These are phyloP conservation scores for Lophiotrema nucula DNA, from an alignment of 495 filamentous ascomycete genomes.

Conservation along the genomic window DNA sequence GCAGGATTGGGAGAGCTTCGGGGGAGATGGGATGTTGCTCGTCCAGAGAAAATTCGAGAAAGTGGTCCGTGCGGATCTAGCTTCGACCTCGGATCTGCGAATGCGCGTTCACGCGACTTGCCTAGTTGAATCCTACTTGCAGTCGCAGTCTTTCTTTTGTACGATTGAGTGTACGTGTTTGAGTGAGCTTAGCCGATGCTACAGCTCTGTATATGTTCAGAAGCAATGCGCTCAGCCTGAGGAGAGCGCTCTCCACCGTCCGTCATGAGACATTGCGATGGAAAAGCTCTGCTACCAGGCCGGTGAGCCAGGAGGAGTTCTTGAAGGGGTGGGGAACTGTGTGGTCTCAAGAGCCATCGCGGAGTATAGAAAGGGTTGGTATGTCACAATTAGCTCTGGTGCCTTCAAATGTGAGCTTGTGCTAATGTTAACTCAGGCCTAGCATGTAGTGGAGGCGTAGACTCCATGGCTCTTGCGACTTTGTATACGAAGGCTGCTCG, in stretches of 20 bases:
- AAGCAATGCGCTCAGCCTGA: constrained; percentile 27
- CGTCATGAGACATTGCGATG: constrained; percentile 4
- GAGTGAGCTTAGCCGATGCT: too few relatives aligned
- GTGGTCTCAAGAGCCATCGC: too few relatives aligned
- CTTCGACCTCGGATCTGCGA: too few relatives aligned
- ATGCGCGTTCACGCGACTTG: too few relatives aligned
- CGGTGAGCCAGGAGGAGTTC: constrained; percentile 26
- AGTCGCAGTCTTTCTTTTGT: too few relatives aligned
- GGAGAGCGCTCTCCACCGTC: constrained; percentile 11
- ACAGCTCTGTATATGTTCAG: constrained; percentile 30
- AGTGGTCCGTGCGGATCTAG: too few relatives aligned
- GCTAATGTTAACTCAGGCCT: constrained; percentile 53
- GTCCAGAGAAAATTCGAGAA: too few relatives aligned
- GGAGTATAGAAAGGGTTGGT: too few relatives aligned
- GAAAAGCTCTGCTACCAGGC: constrained; percentile 5
- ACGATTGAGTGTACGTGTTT: too few relatives aligned
- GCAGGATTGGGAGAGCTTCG: too few relatives aligned
- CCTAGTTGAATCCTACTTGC: too few relatives aligned
- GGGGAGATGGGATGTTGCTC: too few relatives aligned
- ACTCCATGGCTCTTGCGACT: constrained; percentile 89
- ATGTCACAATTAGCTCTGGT: background rate
- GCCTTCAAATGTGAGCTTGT: background rate
- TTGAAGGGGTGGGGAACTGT: constrained; percentile 8
- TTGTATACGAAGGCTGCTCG: constrained; percentile 52
- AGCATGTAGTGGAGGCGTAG: constrained; percentile 88